phyloP scores from a whole-genome alignment of 1,284 basidiomycete species.

The Cryptococcus maquisensis region DNA sequence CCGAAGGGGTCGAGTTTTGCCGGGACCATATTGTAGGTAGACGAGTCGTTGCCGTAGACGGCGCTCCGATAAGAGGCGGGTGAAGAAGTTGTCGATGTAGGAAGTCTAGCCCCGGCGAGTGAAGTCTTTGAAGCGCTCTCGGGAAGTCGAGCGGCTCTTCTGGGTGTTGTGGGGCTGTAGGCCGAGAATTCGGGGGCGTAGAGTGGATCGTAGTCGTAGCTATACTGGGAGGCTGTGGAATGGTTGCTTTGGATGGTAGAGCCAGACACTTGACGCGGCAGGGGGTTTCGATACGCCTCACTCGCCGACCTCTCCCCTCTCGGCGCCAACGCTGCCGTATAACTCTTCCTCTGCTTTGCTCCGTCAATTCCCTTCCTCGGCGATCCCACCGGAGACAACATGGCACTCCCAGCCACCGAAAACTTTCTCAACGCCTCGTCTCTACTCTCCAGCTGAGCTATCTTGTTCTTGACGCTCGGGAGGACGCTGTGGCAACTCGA shows the following conservation, averaged over 20 bases:
- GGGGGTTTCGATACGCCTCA: not conserved
- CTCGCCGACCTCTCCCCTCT: constrained; percentile 1
- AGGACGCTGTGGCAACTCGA: constrained; percentile 22
- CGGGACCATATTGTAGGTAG: not conserved
- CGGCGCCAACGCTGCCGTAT: constrained; percentile 34
- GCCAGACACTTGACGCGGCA: constrained; percentile 6
- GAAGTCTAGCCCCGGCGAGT: not conserved
- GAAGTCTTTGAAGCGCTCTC: not conserved
- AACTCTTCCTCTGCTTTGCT: constrained; percentile 18
- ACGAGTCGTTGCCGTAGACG: not conserved
- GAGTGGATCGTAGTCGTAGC: constrained; percentile 10
- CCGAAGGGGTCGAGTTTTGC: constrained; percentile 12
- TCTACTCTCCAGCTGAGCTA: constrained; percentile 39
- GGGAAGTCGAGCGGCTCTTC: not conserved
- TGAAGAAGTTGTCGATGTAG: not conserved
- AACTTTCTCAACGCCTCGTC: constrained; percentile 40
- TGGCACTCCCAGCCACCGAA: constrained; percentile 24
- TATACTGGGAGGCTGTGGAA: not conserved
- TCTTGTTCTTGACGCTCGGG: constrained; percentile 33
- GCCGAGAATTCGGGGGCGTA: not conserved
- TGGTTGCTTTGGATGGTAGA: not conserved
- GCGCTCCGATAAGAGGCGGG: not conserved
- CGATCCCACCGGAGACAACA: not conserved
- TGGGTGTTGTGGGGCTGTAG: not conserved
- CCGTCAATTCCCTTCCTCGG: not conserved